Percentiles rank a stretch among this genome's conserved stretches.
phyloP scores from a whole-genome alignment of 805 yeast genomes.

The Cyberlindnera xishuangbannaensis region DNA sequence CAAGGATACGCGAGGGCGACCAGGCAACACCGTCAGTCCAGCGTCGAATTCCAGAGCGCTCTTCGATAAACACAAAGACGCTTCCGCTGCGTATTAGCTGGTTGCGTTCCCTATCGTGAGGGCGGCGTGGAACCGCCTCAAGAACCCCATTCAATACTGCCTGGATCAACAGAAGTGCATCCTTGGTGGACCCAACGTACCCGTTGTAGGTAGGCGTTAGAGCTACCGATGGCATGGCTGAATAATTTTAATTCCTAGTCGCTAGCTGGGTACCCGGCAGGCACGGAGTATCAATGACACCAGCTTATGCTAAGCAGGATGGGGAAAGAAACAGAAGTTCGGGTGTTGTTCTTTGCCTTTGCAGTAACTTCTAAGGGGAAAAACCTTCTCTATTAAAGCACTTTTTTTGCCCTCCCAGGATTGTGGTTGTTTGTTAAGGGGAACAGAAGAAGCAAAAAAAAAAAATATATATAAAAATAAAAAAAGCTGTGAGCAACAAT shows the following conservation, averaged over 20 bases:
- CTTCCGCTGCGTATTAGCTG: slow-evolving; percentile 67
- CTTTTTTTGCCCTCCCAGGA: no score
- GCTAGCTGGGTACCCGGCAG: not conserved
- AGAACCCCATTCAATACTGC: slow-evolving; percentile 63
- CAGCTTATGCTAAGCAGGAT: no score
- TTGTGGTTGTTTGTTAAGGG: no score
- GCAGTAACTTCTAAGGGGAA: no score
- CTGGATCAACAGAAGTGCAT: slow-evolving; percentile 76
- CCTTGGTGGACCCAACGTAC: slow-evolving; percentile 74
- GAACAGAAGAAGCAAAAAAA: no score
- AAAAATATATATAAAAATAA: no score
- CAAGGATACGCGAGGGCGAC: slow-evolving; percentile 87
- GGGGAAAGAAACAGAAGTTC: no score
- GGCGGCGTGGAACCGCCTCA: slow-evolving; percentile 65
- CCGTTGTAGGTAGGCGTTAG: slow-evolving; percentile 29
- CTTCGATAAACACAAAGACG: slow-evolving; percentile 81
- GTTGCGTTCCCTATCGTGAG: slow-evolving; percentile 71
- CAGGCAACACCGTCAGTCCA: slow-evolving; percentile 98
- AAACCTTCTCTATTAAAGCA: no score
- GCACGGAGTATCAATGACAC: no score
- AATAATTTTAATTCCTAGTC: no score
- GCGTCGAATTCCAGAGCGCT: slow-evolving; percentile 74
- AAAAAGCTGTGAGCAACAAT: no score
- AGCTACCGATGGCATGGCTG: not conserved
- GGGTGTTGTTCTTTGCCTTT: no score